Evolutionary conservation across 2,329 filamentous ascomycete species (phyloP).

Genomic region (Teratosphaeria nubilosa): DNA sequence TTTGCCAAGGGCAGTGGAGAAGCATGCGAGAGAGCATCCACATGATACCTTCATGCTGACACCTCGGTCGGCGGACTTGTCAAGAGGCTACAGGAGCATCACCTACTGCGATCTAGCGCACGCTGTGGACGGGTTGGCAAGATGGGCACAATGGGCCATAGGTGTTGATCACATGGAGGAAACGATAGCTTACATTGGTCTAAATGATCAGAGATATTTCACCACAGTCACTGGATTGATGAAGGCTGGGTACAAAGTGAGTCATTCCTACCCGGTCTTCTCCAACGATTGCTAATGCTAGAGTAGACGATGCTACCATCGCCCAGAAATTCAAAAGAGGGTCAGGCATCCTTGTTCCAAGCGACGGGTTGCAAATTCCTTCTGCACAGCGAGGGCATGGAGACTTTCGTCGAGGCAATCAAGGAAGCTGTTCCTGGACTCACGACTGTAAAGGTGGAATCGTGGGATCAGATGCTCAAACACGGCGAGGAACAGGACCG

Average conservation of each 20-base stretch:
- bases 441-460: not conserved
- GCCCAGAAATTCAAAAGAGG: slow-evolving; percentile 2
- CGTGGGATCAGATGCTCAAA: not conserved
- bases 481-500: not conserved
- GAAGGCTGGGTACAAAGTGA: not conserved
- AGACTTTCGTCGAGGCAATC: not conserved
- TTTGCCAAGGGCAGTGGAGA: slow-evolving; percentile 5
- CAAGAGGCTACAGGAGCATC: slow-evolving; percentile 12
- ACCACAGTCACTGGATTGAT: not conserved
- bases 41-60: slow-evolving; percentile 13
- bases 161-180: slow-evolving; percentile 5
- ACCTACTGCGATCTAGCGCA: slow-evolving; percentile 12
- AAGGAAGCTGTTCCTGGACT: not conserved
- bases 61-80: slow-evolving; percentile 9
- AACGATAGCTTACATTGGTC: slow-evolving; percentile 5
- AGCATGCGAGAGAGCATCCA: slow-evolving; percentile 10
- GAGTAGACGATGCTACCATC: not conserved
- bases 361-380: not conserved
- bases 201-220: slow-evolving; percentile 2
- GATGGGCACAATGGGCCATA: slow-evolving; percentile 10
- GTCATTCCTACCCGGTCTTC: too few species aligned
- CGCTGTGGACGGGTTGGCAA: slow-evolving; percentile 10
- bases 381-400: slow-evolving; percentile 2
- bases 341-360: slow-evolving; percentile 1
- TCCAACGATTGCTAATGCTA: not conserved